These are phyloP conservation scores for Drechslerella stenobrocha DNA, from an alignment of 2,329 filamentous ascomycete species.

Conservation along the genomic window DNA sequence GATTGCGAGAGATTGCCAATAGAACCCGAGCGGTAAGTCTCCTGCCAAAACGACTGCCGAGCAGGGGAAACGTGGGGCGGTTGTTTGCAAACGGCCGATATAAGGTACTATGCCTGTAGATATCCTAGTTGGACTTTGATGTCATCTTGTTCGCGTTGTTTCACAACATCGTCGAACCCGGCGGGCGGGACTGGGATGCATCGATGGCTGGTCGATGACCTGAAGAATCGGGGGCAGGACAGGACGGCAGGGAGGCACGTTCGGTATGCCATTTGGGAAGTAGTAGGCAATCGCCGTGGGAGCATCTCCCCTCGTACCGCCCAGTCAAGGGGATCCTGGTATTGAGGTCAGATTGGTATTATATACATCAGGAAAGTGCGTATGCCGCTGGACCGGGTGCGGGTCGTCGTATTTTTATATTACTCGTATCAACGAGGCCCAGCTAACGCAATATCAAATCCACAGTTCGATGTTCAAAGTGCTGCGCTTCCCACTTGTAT, in stretches of 20 bases:
- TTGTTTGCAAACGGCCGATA: slow-evolving; percentile 37
- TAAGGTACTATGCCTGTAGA: no score
- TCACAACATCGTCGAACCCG: neutral
- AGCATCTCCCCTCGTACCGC: neutral
- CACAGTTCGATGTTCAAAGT: no score
- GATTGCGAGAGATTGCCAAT: slow-evolving; percentile 5
- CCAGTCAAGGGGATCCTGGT: neutral
- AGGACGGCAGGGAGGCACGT: no score
- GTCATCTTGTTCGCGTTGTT: slow-evolving; percentile 14
- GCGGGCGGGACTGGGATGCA: no score
- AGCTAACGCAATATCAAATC: no score
- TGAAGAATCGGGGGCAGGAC: no score
- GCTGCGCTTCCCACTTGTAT: no score
- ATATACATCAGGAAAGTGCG: slow-evolving; percentile 31
- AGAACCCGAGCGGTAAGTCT: slow-evolving; percentile 3
- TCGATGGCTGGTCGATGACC: no score
- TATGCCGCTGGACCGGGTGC: slow-evolving; percentile 2
- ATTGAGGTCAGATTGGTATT: neutral
- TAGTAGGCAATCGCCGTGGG: neutral
- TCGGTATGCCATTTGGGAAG: no score
- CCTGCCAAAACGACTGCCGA: slow-evolving; percentile 9
- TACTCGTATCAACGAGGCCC: no score
- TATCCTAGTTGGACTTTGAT: no score
- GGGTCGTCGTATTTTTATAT: slow-evolving; percentile 8
- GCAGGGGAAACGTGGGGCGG: slow-evolving; percentile 29